These are phyloP conservation scores for Dactylis glomerata DNA, from an alignment of 176 grass and related monocot genomes.

Conservation along the genomic window DNA sequence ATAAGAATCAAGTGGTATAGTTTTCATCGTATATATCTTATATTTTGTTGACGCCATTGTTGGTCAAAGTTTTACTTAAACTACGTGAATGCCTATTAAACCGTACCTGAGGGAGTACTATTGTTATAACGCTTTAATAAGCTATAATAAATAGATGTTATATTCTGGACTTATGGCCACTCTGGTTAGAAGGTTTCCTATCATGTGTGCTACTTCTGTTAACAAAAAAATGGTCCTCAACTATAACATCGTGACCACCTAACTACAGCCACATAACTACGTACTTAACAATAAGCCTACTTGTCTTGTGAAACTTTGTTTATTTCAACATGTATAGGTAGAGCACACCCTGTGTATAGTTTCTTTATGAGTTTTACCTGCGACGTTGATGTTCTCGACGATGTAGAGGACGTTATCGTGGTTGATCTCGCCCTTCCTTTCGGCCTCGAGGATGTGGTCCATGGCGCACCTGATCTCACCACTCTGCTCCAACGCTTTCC, in stretches of 20 bases:
- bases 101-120: no score
- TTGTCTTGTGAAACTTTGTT: not conserved
- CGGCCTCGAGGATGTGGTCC: constrained; percentile 42
- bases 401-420: constrained; percentile 92
- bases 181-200: no score
- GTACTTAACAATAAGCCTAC: not conserved
- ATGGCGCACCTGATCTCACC: constrained; percentile 48
- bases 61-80: no score
- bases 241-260: not conserved
- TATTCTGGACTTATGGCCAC: no score
- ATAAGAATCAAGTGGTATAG: no score
- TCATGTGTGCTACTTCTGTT: not conserved
- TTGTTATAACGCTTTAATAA: no score
- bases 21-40: no score
- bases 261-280: not conserved
- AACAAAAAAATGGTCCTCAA: not conserved
- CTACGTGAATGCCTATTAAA: no score
- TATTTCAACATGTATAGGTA: not conserved
- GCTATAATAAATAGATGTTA: no score
- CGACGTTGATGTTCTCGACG: constrained; percentile 93
- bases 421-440: constrained; percentile 85
- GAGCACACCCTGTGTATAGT: no score
- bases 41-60: no score
- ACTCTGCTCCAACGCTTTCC: constrained; percentile 24
- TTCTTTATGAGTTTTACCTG: constrained; percentile 40